Evolutionary conservation across 2,329 filamentous ascomycete genomes (phyloP), one percentile per base, ranked within the genome.

Genomic region (Lachnellula willkommii): DNA sequence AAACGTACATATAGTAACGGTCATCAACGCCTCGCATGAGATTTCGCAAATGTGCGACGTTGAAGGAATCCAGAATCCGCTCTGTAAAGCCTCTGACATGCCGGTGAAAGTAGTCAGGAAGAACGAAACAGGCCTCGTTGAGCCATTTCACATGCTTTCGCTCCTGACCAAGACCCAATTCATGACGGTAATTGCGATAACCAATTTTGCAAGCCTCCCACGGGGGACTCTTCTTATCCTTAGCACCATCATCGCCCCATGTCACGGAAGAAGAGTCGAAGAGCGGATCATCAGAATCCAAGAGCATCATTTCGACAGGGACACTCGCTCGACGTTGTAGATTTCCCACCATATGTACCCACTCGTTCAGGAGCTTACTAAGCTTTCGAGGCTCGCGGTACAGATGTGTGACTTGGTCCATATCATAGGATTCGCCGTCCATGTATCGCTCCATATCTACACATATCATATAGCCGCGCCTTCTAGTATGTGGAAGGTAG

Each of bases 401-500:
- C 37, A 7, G 5, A 6, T 40, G 14, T n/a, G 14, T 40, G 15
- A 40, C 42, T n/a, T 50, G n/a, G 4, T 36, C 35, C 2, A 36
- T 37, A 6, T 28, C 11, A 15, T 47, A 24, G 11, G 24, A 20
- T 3, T 47, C 37, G 5, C 35, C 32, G 7, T 39, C 9, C 28
- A 40, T 42, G 37, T 52, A 58, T 15, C 42, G 43, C 52, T n/a
- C 46, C 7, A 51, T 70, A 54, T 81, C 73, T n/a, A 86, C 66
- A 14, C 78, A 81, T 32, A 87, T 65, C 60, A 85, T 73, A 63
- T 88, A 88, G 1, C 78, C 79, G 36, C 85, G 75, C 42, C 73
- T 70, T 1, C 85, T 75, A 0, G 85, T 90, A 53, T 93, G 89
- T 0, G 89, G 89, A 0, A 92, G 71, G 56, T 89, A 89, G 63